Evolutionary conservation across 164 flowering plant species (phyloP), one percentile per base, ranked within the genome.

Genomic region (Chimonanthus salicifolius): DNA sequence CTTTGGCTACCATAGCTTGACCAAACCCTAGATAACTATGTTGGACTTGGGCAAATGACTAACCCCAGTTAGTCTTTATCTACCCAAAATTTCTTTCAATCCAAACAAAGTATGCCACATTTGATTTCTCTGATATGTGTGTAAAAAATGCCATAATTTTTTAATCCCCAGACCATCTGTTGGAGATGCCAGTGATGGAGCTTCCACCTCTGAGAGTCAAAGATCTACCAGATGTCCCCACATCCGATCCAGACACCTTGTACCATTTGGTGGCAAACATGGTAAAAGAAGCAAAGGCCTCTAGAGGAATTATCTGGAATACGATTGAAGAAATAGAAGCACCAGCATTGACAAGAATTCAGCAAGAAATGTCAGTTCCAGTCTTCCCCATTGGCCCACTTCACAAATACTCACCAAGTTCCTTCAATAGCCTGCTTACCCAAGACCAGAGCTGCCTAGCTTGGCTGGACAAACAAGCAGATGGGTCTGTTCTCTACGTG

Each of bases 401-500:
- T 15, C 80, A 80, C 74, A 82, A 75, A 67, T 11, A 20, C 9
- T n/a, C 70, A 11, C 69, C 80, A 20, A 46, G 70, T 2, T 46
- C 64, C 44, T 63, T 44, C 11, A 73, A 79, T 44, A 85, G 84
- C 74, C 64, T 79, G 49, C 47, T 75, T 4, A 46, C 21, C 47
- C 81, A 82, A 43, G 85, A 83, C 68, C 49, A 0, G 0, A 66
- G 62, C 43, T 84, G 84, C 80, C 45, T 85, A 2, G n/a, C 72
- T 10, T 85, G 88, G 87, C 83, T 86, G 0, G 82, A 84, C 49
- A 71, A 64, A 46, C 83, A 81, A 62, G 68, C 83, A 3, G 80
- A 77, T 5, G 58, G 50, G 6, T 78, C 87, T 0, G 87, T 86
- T 3, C 62, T 86, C 43, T 86, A 84, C 21, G 79, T 83, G 2